These are phyloP conservation scores for Vitis amurensis DNA, from an alignment of 164 flowering plant species.

Conservation along the genomic window DNA sequence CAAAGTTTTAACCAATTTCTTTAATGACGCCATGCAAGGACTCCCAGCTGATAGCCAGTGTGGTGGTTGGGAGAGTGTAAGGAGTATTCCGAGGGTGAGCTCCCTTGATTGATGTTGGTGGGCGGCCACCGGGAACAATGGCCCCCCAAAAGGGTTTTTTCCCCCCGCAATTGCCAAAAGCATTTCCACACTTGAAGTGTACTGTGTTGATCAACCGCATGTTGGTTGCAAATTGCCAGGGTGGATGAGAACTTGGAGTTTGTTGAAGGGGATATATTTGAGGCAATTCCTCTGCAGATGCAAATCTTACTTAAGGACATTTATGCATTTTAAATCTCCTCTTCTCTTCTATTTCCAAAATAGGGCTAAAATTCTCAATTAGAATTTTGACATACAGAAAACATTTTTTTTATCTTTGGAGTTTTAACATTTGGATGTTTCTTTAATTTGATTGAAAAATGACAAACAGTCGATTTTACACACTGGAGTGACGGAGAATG, in stretches of 20 bases:
- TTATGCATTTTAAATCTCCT: not conserved
- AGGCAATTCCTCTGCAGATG: constrained; percentile 33
- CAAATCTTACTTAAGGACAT: constrained; percentile 26
- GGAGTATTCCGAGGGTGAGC: constrained; percentile 22
- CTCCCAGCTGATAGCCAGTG: constrained; percentile 1
- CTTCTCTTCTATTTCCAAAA: no score
- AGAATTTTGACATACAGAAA: not conserved
- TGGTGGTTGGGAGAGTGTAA: constrained; percentile 15
- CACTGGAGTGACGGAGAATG: constrained; percentile 40
- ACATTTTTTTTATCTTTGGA: no score
- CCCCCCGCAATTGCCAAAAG: constrained; percentile 19
- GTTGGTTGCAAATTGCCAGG: constrained; percentile 24
- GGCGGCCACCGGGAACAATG: constrained; percentile 23
- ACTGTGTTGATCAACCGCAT: constrained; percentile 35
- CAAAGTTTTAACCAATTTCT: not conserved
- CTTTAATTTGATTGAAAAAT: no score
- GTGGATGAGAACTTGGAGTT: constrained; percentile 13
- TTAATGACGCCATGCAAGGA: constrained; percentile 23
- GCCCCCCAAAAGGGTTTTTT: no score
- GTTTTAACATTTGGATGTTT: no score
- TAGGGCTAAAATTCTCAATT: not conserved
- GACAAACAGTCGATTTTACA: constrained; percentile 39
- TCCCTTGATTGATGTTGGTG: constrained; percentile 30
- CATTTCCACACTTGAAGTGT: constrained; percentile 22
- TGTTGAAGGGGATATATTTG: constrained; percentile 37